Evolutionary conservation across 306 rosid species (phyloP), one percentile per base, ranked within the genome.

Genomic region (Castanospermum australe): DNA sequence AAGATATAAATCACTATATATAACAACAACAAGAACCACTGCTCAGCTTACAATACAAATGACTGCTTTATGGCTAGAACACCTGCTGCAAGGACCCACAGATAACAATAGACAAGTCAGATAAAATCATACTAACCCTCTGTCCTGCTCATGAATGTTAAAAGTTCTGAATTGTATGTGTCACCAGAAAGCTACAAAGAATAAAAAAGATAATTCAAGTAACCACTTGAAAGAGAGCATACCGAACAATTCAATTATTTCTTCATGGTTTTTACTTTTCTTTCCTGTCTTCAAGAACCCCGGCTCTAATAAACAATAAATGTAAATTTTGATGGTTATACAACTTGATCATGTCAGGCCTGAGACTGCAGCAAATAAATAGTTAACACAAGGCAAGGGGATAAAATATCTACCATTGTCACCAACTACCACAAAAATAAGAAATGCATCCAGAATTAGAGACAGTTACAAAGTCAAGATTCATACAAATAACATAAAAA

Each of bases 41-140:
- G 73, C 83, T 67, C 45, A 54, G 57, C 22, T 86, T 61, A 54
- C 61, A 42, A 61, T 61, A 21, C 61, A 48, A 45, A 78, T 73
- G 14, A 22, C 60, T 20, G 30, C 50, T 67, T 67, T 72, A 56
- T 20, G 60, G 66, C 45, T 9, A 17, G 57, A 71, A 83, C 55
- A 78, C 87, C 92, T 82, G 80, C 83, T 72, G 78, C 86, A 82
- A 67, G 63, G 35, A 54, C 36, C 79, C 22, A 60, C 39, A 83
- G n/a, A 83, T 8, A 78, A 79, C 45, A 68, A 72, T 14, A 17
- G 45, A 63, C 65, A 80, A 65, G 57, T 65, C 32, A 56, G 70
- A 71, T 20, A 74, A 36, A 73, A 65, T 18, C 54, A 33, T 22
- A 62, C 45, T 4, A 8, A 12, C 67, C 48, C 36, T 8, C 61